phyloP scores from a whole-genome alignment of 768 basidiomycete genomes.

The Phylloporus arenicola region DNA sequence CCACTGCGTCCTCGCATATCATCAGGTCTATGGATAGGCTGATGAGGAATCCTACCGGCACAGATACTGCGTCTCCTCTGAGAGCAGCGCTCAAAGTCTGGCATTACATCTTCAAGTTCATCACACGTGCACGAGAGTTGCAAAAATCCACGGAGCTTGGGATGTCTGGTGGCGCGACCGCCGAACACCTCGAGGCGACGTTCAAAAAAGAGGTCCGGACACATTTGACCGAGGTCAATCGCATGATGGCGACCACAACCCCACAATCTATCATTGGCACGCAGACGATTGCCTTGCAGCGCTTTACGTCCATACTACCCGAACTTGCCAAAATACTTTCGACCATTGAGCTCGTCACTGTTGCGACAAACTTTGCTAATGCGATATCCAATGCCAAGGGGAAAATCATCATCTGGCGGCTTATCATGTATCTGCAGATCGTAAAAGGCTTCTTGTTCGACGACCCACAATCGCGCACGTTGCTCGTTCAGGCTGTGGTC shows the following conservation, averaged over 20 bases:
- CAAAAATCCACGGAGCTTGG: slow-evolving; percentile 79
- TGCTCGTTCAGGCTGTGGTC: slow-evolving; percentile 82
- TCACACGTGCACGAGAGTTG: slow-evolving; percentile 81
- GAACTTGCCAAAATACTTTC: slow-evolving; percentile 78
- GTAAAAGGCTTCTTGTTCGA: slow-evolving; percentile 88
- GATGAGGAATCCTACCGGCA: slow-evolving; percentile 63
- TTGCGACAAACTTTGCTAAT: slow-evolving; percentile 84
- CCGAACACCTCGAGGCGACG: slow-evolving; percentile 75
- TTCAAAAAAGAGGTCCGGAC: slow-evolving; percentile 81
- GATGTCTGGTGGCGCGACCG: slow-evolving; percentile 74
- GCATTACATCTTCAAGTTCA: slow-evolving; percentile 95
- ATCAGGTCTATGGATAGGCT: slow-evolving; percentile 84
- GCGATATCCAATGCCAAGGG: slow-evolving; percentile 73
- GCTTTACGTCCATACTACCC: slow-evolving; percentile 88
- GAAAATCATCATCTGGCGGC: slow-evolving; percentile 87
- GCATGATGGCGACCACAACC: slow-evolving; percentile 77
- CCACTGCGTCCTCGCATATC: slow-evolving; percentile 77
- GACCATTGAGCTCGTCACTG: slow-evolving; percentile 78
- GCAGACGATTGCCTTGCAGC: slow-evolving; percentile 88
- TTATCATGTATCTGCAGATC: slow-evolving; percentile 90
- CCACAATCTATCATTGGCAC: slow-evolving; percentile 92
- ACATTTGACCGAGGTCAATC: slow-evolving; percentile 76
- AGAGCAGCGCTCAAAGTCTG: slow-evolving; percentile 92
- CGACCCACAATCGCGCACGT: slow-evolving; percentile 66
- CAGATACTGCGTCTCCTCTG: slow-evolving; percentile 70